A percentile compares a stretch with the other conserved stretches of the same genome.
These are phyloP conservation scores for Arthroderma sp. DNA, from an alignment of 2,329 filamentous ascomycete species.

Conservation along the genomic window DNA sequence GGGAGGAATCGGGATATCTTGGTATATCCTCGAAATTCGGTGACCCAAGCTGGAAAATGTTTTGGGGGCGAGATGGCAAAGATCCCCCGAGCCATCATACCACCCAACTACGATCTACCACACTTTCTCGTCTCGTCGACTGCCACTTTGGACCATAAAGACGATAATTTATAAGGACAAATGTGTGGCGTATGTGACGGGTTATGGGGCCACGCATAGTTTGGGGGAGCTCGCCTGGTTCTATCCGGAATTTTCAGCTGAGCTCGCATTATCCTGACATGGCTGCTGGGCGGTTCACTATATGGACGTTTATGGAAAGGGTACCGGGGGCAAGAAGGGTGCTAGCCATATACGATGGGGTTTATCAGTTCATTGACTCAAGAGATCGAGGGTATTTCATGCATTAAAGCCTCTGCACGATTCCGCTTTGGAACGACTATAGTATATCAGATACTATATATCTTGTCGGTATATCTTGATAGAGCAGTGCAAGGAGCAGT, in stretches of 20 bases:
- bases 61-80: not conserved
- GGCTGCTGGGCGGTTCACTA: conserved; percentile 1
- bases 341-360: conserved; percentile 2
- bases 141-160: not conserved
- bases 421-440: conserved; percentile 31
- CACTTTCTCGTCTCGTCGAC: not conserved
- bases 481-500: conserved; percentile 48
- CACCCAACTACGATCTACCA: not conserved
- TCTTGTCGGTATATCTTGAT: conserved; percentile 59
- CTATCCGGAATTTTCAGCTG: not conserved
- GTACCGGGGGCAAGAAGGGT: conserved; percentile 5
- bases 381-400: conserved; percentile 4
- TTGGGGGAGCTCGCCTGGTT: not conserved
- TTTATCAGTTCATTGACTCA: conserved; percentile 5
- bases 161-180: not conserved
- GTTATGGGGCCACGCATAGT: not conserved
- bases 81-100: not conserved
- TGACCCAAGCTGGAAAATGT: not conserved
- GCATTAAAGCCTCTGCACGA: conserved; percentile 17
- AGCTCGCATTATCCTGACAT: not conserved
- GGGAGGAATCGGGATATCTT: not conserved
- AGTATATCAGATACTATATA: conserved; percentile 46
- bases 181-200: not conserved
- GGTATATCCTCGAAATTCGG: not conserved
- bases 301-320: conserved; percentile 4